Evolutionary conservation across 208 protist species (phyloP), one percentile per base, ranked within the genome.

Genomic region (Angomonas deanei): DNA sequence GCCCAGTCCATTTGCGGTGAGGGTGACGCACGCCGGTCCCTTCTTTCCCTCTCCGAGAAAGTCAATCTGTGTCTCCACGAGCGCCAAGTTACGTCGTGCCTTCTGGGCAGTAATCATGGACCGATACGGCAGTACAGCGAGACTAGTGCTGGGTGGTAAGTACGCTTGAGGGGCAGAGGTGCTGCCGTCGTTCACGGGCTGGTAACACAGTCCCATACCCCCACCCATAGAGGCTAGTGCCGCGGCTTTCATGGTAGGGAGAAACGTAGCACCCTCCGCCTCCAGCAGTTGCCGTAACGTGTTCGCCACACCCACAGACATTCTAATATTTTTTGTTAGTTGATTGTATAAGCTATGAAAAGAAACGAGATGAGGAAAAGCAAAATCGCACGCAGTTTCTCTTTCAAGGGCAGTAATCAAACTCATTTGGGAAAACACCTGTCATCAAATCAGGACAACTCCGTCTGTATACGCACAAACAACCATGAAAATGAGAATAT

Each of bases 221-320:
- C 91, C 91, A 26, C 91, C 91, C 91, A 96, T 96, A 8, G 61
- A 67, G 24, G 78, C 68, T 46, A 96, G 67, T 5, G 73, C 53
- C 34, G 53, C 26, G 0, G 85, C 76, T n/a, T 59, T 58, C 34
- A 96, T 66, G 0, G 39, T 47, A 6, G 71, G 33, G 61, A 82
- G 88, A 52, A 81, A 85, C 23, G 61, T 36, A 19, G 75, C 75
- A 15, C 86, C 86, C 49, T 92, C 85, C 47, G 73, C 80, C 74
- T 79, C 74, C 17, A 94, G 71, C 53, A 89, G 32, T 15, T 50
- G 67, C 34, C 78, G 84, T 33, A 94, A 61, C 31, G 53, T 31
- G 0, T 31, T 19, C 10, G 76, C 78, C 2, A 70, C 65, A 11
- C 46, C 39, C 49, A 46, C 66, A n/a, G 5, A 47, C 30, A 61